Evolutionary conservation across 2,329 filamentous ascomycete species (phyloP), one percentile per base, ranked within the genome.

Genomic region (Fusarium guadeloupense): DNA sequence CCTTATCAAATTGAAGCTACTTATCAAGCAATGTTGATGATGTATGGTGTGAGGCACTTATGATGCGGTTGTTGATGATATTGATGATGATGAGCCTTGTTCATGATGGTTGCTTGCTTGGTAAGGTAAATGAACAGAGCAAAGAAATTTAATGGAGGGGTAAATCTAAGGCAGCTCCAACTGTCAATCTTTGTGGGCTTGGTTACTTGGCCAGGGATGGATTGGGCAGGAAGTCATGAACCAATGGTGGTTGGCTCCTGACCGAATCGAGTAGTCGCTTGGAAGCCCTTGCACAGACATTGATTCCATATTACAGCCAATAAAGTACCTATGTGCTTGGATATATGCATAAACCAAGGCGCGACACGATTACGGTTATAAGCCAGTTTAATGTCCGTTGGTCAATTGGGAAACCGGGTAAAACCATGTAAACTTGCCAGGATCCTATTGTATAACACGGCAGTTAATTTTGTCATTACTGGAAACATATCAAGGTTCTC

Each of bases 181-280:
- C 62, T 65, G 62, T 66, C 62, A 65, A 59, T 42, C 38, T 62
- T 34, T 58, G 31, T 30, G 48, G 48, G 37, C 59, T 66, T 57
- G 53, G 43, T 65, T 58, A 37, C 59, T 66, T 59, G 50, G 43
- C 67, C 61, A 62, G 66, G 64, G 64, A 65, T 45, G 62, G 54
- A 55, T 42, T 60, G 53, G 45, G 47, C 54, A 48, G 47, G 44
- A 51, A 54, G 19, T 33, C 20, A 48, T 56, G 53, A 51, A 50
- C 68, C 68, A 70, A 70, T 69, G 55, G 56, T 51, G 62, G 48
- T 54, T 47, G 41, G 55, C 51, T 59, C 56, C 33, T 53, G 55
- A 54, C 68, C 68, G 37, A 70, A 70, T 70, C 63, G 66, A 70
- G 68, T 69, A 70, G 68, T 70, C 54, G 50, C 54, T 59, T 57